phyloP scores from a whole-genome alignment of 1,284 basidiomycete genomes.

The Rhizoctonia solani region DNA sequence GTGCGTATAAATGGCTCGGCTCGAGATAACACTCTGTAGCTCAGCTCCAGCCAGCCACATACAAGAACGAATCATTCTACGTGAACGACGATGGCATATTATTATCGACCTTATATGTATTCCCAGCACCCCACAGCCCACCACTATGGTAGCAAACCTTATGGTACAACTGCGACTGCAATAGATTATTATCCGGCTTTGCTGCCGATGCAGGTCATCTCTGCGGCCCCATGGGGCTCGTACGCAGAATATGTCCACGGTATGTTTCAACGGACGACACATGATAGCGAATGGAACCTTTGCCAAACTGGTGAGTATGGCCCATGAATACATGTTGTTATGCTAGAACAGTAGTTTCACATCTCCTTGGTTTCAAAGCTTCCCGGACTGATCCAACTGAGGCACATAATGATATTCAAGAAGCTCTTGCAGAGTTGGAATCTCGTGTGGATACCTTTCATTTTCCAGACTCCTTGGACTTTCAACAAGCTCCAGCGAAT shows the following conservation, averaged over 20 bases:
- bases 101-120: background rate
- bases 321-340: background rate
- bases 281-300: background rate
- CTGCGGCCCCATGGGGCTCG: background rate
- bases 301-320: background rate
- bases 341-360: background rate
- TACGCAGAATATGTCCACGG: conserved; percentile 1
- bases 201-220: background rate
- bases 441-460: conserved; percentile 1
- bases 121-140: background rate
- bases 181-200: conserved; percentile 11
- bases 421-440: conserved; percentile 13
- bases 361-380: background rate
- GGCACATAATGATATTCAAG: conserved; percentile 14
- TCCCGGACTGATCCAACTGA: conserved; percentile 1
- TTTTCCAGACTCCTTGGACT: conserved; percentile 15
- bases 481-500: background rate
- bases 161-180: background rate
- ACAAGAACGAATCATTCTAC: background rate
- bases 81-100: background rate
- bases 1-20: background rate
- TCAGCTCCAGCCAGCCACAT: background rate
- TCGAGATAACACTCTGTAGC: no score
- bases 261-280: background rate
- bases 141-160: background rate